phyloP scores from a whole-genome alignment of 495 filamentous ascomycete species.

The Penicillium verhagenii region DNA sequence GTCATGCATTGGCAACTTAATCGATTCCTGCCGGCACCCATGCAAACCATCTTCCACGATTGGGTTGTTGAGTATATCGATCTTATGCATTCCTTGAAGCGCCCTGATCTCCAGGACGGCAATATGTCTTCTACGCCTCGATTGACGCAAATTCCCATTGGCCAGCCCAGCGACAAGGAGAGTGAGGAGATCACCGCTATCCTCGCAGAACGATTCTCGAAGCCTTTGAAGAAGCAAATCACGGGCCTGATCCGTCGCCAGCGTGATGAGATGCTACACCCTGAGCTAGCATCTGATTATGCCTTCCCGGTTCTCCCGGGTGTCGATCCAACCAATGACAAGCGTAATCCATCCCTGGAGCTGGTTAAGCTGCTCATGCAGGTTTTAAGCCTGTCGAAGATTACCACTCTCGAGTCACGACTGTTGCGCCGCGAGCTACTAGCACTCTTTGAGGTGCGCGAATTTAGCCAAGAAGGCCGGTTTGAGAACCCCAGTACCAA shows the following conservation, averaged over 20 bases:
- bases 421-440: constrained; percentile 86
- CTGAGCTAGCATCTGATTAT: constrained; percentile 84
- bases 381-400: constrained; percentile 80
- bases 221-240: constrained; percentile 87
- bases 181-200: constrained; percentile 57
- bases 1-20: constrained; percentile 98
- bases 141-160: constrained; percentile 70
- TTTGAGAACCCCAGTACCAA: constrained; percentile 84
- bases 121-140: constrained; percentile 61
- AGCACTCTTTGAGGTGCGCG: constrained; percentile 84
- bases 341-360: constrained; percentile 79
- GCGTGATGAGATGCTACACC: constrained; percentile 85
- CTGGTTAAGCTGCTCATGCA: constrained; percentile 90
- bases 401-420: constrained; percentile 76
- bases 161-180: constrained; percentile 48
- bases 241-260: constrained; percentile 74
- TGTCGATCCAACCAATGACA: constrained; percentile 57
- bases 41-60: constrained; percentile 85
- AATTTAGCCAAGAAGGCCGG: constrained; percentile 82
- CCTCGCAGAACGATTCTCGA: constrained; percentile 76
- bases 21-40: constrained; percentile 75
- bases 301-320: constrained; percentile 83
- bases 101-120: constrained; percentile 49
- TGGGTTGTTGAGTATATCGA: constrained; percentile 95
- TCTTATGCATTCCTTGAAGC: constrained; percentile 85